Conservation (phyloP, 2,329 filamentous ascomycete species). For the Rosellinia necatrix region DNA sequence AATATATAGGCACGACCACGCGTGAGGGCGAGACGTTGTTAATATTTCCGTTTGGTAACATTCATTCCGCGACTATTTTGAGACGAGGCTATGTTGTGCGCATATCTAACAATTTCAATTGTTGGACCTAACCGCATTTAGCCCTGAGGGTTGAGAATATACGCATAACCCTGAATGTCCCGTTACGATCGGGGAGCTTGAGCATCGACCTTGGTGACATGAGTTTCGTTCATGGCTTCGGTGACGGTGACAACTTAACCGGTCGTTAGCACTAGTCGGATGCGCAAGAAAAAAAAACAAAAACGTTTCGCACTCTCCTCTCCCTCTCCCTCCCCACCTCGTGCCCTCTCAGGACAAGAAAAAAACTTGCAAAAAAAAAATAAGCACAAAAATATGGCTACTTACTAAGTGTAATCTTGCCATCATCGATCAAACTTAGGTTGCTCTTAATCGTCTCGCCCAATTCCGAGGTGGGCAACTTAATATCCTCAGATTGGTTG, state of each 20-base stretch:
- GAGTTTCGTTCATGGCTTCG: conserved; percentile 95
- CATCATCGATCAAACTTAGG: too few relatives aligned
- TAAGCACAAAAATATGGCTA: too few relatives aligned
- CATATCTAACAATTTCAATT: conserved; percentile 19
- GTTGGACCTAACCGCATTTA: conserved; percentile 7
- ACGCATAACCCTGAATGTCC: conserved; percentile 11
- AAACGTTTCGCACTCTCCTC: too few relatives aligned
- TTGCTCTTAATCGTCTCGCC: conserved; percentile 88
- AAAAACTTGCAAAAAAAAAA: too few relatives aligned
- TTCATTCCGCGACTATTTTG: conserved; percentile 20
- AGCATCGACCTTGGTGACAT: conserved; percentile 85
- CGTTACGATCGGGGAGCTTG: conserved; percentile 14
- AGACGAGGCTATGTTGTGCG: conserved; percentile 23
- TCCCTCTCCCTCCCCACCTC: too few relatives aligned
- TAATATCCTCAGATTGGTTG: conserved; percentile 91
- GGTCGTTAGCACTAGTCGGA: background rate
- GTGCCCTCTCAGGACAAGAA: too few relatives aligned
- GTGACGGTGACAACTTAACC: conserved; percentile 89
- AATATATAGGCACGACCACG: conserved; percentile 17
- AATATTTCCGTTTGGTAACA: conserved; percentile 8
- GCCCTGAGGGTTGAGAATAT: conserved; percentile 9
- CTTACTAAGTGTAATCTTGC: too few relatives aligned
- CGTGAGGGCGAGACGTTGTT: conserved; percentile 11
- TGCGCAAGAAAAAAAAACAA: background rate
- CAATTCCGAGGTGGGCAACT: conserved; percentile 86